Evolutionary conservation across 345 rosid species (phyloP).

Genomic region (Aquilaria sinensis): DNA sequence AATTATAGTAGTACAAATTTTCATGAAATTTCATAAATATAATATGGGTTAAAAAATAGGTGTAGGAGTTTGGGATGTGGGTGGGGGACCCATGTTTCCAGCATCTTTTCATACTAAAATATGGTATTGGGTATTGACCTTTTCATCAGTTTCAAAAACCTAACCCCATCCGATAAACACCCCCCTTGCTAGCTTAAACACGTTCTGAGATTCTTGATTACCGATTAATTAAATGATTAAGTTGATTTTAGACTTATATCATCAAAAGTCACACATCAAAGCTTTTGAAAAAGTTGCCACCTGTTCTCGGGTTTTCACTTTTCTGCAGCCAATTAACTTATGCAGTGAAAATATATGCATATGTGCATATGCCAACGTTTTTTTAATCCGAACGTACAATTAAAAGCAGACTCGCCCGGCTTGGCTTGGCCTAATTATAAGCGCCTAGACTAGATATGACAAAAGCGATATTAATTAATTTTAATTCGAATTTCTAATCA

Average conservation of each 20-base stretch:
- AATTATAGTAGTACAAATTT: neutral
- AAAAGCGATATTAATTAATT: no score
- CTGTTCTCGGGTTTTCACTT: neutral
- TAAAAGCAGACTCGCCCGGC: no score
- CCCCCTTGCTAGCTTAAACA: neutral
- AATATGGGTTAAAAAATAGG: slow-evolving; percentile 4
- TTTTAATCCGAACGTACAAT: no score
- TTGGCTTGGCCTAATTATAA: no score
- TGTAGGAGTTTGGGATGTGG: slow-evolving; percentile 8
- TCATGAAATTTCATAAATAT: neutral
- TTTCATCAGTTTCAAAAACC: slow-evolving; percentile 20
- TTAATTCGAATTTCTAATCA: no score
- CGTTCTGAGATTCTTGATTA: neutral
- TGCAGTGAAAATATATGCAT: no score
- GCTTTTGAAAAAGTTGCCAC: neutral
- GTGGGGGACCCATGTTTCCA: slow-evolving; percentile 18
- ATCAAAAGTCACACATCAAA: neutral
- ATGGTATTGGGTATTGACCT: neutral
- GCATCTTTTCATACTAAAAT: slow-evolving; percentile 12
- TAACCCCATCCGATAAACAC: slow-evolving; percentile 7
- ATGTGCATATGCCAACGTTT: no score
- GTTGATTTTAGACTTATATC: neutral
- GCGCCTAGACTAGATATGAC: no score
- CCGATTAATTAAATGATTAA: neutral
- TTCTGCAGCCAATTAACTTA: slow-evolving; percentile 5